Evolutionary conservation across 331 rosid species (phyloP).

Genomic region (Acacia concinna): DNA sequence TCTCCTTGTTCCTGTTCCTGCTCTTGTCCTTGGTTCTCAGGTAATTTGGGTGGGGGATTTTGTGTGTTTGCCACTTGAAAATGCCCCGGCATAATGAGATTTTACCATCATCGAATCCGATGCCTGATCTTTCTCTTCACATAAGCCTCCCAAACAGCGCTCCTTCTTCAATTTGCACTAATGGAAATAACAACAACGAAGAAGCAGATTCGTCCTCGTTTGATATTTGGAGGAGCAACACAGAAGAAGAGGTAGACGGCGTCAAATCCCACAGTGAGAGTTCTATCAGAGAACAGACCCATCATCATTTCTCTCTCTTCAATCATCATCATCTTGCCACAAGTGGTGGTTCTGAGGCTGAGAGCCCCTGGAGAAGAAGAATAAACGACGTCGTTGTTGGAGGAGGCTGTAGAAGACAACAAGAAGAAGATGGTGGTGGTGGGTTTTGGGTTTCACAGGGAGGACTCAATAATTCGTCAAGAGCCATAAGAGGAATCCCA

Average conservation of each 20-base stretch:
- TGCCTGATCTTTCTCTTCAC: constrained; percentile 88
- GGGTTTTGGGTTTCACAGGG: constrained; percentile 31
- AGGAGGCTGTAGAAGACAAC: too few species aligned
- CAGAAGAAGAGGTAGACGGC: constrained; percentile 20
- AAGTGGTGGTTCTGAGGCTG: constrained; percentile 41
- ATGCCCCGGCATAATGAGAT: constrained; percentile 53
- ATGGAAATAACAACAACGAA: constrained; percentile 6
- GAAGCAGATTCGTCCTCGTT: constrained; percentile 34
- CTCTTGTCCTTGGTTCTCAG: background rate
- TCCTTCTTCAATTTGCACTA: constrained; percentile 48
- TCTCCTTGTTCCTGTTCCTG: background rate
- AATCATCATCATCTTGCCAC: constrained; percentile 11
- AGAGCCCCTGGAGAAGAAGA: constrained; percentile 44
- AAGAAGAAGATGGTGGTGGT: constrained; percentile 22
- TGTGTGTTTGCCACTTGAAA: background rate
- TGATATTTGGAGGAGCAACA: constrained; percentile 40
- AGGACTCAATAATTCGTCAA: background rate
- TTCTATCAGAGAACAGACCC: constrained; percentile 44
- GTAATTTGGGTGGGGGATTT: background rate
- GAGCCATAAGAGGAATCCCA: background rate
- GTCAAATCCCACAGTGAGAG: constrained; percentile 49
- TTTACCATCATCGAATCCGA: constrained; percentile 39
- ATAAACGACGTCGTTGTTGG: background rate
- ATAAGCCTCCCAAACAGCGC: constrained; percentile 73
- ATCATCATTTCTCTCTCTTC: constrained; percentile 54